Evolutionary conservation across 2,329 filamentous ascomycete species (phyloP).

Genomic region (Cadophora luteo-olivacea): DNA sequence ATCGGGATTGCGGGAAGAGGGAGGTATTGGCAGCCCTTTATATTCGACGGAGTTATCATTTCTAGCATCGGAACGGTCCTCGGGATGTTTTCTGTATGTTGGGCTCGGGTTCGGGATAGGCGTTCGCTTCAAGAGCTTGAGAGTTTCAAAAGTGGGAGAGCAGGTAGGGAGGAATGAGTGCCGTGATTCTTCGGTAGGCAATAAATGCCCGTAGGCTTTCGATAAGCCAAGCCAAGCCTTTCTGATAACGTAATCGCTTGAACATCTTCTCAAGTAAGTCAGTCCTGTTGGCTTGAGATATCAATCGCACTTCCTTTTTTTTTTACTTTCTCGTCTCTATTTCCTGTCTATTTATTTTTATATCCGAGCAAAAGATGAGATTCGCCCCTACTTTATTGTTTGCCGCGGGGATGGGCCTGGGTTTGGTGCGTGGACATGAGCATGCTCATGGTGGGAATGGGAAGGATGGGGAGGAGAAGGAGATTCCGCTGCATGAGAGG

Average conservation of each 20-base stretch:
- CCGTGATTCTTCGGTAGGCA: background rate
- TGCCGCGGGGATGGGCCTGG: background rate
- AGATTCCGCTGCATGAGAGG: conserved; percentile 47
- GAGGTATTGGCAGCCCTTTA: too few species aligned
- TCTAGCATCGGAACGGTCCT: background rate
- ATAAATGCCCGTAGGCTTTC: background rate
- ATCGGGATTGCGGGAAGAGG: too few species aligned
- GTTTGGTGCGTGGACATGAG: conserved; percentile 13
- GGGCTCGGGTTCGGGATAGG: background rate
- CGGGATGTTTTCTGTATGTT: too few species aligned
- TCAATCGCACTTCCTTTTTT: too few species aligned
- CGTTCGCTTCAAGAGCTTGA: background rate
- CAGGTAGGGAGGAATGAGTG: too few species aligned
- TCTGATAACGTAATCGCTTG: background rate
- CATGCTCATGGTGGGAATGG: too few species aligned
- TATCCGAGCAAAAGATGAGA: background rate
- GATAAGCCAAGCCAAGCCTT: background rate
- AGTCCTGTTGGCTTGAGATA: too few species aligned
- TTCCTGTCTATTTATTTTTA: background rate
- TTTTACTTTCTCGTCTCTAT: background rate
- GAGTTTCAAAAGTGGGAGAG: background rate
- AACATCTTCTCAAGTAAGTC: too few species aligned
- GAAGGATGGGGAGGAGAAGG: too few species aligned
- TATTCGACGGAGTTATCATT: too few species aligned
- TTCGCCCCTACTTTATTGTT: background rate